A percentile compares a stretch with the other conserved stretches of the same genome.
phyloP scores from a whole-genome alignment of 345 rosid genomes.

The sweet orange (Citrus sinensis) region DNA sequence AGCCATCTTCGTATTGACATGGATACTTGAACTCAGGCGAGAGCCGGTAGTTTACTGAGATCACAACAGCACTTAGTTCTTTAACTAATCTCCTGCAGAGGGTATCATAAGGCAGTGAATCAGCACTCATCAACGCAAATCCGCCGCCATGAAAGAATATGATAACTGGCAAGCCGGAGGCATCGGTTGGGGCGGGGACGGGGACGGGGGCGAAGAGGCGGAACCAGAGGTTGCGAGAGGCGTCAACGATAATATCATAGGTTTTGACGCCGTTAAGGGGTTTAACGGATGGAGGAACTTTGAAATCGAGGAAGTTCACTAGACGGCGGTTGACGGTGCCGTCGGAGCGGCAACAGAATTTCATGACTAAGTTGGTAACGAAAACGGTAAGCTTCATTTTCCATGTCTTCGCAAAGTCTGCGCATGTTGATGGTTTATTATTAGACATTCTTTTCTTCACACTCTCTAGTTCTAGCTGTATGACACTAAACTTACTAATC shows the following conservation, averaged over 20 bases:
- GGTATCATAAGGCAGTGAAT: neutral
- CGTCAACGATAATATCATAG: constrained; percentile 18
- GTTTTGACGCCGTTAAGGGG: constrained; percentile 5
- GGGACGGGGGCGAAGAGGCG: constrained; percentile 19
- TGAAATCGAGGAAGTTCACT: no score
- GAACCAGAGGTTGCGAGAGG: constrained; percentile 27
- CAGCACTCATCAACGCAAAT: neutral
- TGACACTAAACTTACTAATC: no score
- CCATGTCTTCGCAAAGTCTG: no score
- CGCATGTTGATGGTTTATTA: no score
- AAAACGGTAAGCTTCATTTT: no score
- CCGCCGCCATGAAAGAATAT: constrained; percentile 20
- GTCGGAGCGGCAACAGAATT: no score
- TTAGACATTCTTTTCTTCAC: no score
- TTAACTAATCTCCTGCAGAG: no score
- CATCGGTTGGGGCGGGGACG: neutral
- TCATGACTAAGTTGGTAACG: no score
- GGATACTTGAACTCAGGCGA: constrained; percentile 26
- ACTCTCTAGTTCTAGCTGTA: no score
- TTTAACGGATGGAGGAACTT: no score
- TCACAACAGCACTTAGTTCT: neutral
- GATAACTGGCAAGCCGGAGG: constrained; percentile 18
- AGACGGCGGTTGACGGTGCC: no score
- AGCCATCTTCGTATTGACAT: constrained; percentile 20
- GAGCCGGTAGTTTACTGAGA: constrained; percentile 11